Base-by-base conservation (phyloP, 441 rosid species). In the Erodium moschatum region DNA sequence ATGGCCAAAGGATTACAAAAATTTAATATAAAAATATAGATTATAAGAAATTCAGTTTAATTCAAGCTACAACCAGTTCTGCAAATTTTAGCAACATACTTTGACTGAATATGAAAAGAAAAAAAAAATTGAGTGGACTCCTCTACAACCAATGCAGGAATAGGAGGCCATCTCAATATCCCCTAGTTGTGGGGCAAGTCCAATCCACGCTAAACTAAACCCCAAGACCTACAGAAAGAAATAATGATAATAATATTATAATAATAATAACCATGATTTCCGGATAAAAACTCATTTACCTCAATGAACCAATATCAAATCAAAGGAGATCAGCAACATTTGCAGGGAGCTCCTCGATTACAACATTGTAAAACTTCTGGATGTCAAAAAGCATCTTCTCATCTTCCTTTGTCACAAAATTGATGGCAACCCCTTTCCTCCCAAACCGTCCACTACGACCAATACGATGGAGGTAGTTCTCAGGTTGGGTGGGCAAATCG, bases 371-470 rank as follows among this genome's bases (percentile, higher is more conserved):
- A 24, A 24, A 24, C 27, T 24, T 24, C 27, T 24, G 27, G 76
- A 90, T 87, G 71, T 89, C 95, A 19, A 21, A 76, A 44, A 89
- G 82, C 95, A 89, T 87, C 72, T 86, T 85, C 66, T 89, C 95
- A 67, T 89, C 92, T 1, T 85, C 92, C 71, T 11, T 79, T 0
- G 92, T 89, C 79, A 85, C 81, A 65, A 89, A 89, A 75, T 89
- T 87, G 20, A 89, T 86, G 12, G 95, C 95, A 19, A 85, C 92
- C 72, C 92, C 89, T 69, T 87, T 89, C 66, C 92, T 85, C 64
- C 96, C 92, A 50, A 87, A 89, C 50, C 92, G 81, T 63, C 92
- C 96, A 75, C 96, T 79, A 65, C 90, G 85, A 46, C 90, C 92
- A 29, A 89, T 89, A 18, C 95, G 88, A 74, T 89, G 95, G 40